phyloP scores from a whole-genome alignment of 2,329 filamentous ascomycete genomes.

The Dothideomycetes sp. region DNA sequence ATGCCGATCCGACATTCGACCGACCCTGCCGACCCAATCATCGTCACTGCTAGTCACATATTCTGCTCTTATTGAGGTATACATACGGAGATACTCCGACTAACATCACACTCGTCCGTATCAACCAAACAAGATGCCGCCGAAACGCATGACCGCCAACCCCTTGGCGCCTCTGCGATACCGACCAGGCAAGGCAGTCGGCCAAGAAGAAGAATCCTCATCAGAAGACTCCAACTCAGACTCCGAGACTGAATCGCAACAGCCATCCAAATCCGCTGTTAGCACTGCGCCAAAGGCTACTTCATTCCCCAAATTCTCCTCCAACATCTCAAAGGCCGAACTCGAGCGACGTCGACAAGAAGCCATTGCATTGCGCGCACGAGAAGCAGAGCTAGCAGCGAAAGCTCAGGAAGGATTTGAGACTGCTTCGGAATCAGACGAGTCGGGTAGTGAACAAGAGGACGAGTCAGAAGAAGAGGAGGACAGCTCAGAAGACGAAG shows the following conservation, averaged over 20 bases:
- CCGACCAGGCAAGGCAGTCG: conserved; percentile 69
- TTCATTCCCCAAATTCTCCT: conserved; percentile 36
- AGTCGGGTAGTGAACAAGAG: conserved; percentile 27
- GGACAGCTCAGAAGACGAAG: conserved; percentile 53
- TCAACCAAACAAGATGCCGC: conserved; percentile 47
- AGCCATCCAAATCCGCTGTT: conserved; percentile 28
- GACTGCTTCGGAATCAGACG: conserved; percentile 42
- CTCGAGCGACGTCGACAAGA: conserved; percentile 23
- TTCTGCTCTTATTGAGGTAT: too few species aligned
- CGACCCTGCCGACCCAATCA: too few species aligned
- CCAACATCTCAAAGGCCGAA: conserved; percentile 36
- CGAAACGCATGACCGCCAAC: conserved; percentile 90
- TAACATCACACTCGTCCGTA: too few species aligned
- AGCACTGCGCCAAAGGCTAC: conserved; percentile 35
- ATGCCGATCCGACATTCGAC: too few species aligned
- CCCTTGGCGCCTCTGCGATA: conserved; percentile 72
- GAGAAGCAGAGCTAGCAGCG: conserved; percentile 27
- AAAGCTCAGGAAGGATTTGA: conserved; percentile 51
- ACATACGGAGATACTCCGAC: too few species aligned
- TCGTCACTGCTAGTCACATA: too few species aligned
- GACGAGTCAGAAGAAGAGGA: conserved; percentile 39
- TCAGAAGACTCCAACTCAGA: conserved; percentile 28
- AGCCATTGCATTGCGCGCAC: conserved; percentile 18
- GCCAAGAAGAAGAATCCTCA: conserved; percentile 36
- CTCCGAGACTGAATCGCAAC: conserved; percentile 39